phyloP scores from a whole-genome alignment of 2,329 filamentous ascomycete genomes.

The Rhynchosporium graminicola region DNA sequence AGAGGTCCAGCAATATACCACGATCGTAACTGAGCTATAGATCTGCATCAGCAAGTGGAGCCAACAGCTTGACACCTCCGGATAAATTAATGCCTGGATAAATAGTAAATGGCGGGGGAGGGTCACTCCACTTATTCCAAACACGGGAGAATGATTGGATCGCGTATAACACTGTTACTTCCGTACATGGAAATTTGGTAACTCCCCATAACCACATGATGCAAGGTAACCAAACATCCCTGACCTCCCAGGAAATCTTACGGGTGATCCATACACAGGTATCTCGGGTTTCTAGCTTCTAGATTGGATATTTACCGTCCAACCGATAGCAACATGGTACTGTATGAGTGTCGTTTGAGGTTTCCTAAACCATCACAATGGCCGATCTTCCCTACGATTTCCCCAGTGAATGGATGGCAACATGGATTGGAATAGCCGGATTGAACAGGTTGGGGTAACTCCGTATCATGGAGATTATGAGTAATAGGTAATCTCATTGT shows the following conservation, averaged over 20 bases:
- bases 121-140: slow-evolving; percentile 4
- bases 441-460: too few species aligned
- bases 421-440: too few species aligned
- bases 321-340: slow-evolving; percentile 16
- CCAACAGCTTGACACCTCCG: slow-evolving; percentile 25
- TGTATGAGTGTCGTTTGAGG: slow-evolving; percentile 14
- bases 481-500: too few species aligned
- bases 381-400: slow-evolving; percentile 9
- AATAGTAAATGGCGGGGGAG: slow-evolving; percentile 13
- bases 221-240: not conserved
- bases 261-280: not conserved
- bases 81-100: slow-evolving; percentile 28
- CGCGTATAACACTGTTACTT: not conserved
- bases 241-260: not conserved
- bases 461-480: too few species aligned
- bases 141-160: not conserved
- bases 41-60: slow-evolving; percentile 12
- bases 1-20: slow-evolving; percentile 16
- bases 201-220: not conserved
- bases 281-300: slow-evolving; percentile 9
- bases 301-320: slow-evolving; percentile 13
- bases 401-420: slow-evolving; percentile 12
- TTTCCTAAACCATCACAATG: slow-evolving; percentile 13
- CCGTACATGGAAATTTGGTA: slow-evolving; percentile 2
- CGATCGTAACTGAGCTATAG: not conserved